Evolutionary conservation across 176 grass and related monocot species (phyloP), one percentile per base, ranked within the genome.

Genomic region (Rhynchospora tenuis): DNA sequence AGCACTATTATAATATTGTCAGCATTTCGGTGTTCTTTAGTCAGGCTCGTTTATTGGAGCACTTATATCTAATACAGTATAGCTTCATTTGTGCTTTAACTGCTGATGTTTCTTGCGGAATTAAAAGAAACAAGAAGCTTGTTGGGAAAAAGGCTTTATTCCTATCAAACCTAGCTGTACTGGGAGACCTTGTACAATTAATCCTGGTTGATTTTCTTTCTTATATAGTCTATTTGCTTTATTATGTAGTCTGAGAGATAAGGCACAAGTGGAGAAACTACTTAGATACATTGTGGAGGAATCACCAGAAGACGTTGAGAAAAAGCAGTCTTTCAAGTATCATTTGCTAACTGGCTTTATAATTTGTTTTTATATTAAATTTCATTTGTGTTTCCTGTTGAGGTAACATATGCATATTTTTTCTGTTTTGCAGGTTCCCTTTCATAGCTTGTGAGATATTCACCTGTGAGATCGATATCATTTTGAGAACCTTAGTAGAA

Each of bases 401-500:
- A 60, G 78, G n/a, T 44, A 16, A 6, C 6, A 80, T 19, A n/a
- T 44, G 63, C 47, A 33, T 55, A 27, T 73, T 83, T 28, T 23
- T 24, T 15, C 52, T 48, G 58, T 66, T 12, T 81, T 89, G 63
- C 68, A 99, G 96, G 88, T 93, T 95, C 81, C 97, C 97, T 81
- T 99, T 99, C 90, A 95, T 99, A 88, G 97, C 97, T 64, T 95
- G 93, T 79, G 97, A 99, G 87, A 99, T 95, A 88, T 99, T 99
- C 85, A 99, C 93, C 60, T 99, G 93, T 24, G 93, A 99, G 83
- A 94, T 99, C 33, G 97, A 99, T 89, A 90, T 93, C 83, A 93
- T 99, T 79, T 62, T 95, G 86, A 99, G 97, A 84, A 91, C 97
- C 23, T 88, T 99, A 85, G 91, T 95, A 81, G 97, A 99, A 82